phyloP scores from a whole-genome alignment of 768 basidiomycete species.

The Lactifluus subvellereus region DNA sequence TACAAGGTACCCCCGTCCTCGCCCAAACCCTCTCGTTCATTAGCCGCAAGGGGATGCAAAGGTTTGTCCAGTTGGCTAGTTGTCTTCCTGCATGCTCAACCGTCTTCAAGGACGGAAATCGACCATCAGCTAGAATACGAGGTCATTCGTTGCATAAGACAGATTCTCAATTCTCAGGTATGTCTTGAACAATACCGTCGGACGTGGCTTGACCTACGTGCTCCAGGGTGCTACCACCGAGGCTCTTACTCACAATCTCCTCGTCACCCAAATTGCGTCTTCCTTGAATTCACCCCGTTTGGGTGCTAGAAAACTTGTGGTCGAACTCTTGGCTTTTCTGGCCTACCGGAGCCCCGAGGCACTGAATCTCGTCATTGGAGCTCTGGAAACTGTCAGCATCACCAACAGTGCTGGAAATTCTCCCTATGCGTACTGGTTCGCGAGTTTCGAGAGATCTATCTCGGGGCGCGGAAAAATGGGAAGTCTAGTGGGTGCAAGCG shows the following conservation, averaged over 20 bases:
- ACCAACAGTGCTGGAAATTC: conserved; percentile 53
- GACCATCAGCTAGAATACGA: conserved; percentile 82
- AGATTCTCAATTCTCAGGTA: conserved; percentile 66
- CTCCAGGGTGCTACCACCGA: conserved; percentile 51
- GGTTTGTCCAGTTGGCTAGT: conserved; percentile 38
- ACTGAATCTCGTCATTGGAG: conserved; percentile 64
- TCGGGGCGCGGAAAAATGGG: conserved; percentile 92
- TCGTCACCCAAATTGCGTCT: conserved; percentile 75
- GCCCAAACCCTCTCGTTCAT: conserved; percentile 72
- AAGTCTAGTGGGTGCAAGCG: conserved; percentile 89
- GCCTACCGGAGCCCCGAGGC: conserved; percentile 58
- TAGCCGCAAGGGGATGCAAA: conserved; percentile 58
- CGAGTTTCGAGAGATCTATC: conserved; percentile 66
- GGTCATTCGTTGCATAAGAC: conserved; percentile 79
- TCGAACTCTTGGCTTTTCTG: conserved; percentile 74
- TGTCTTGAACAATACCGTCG: conserved; percentile 26
- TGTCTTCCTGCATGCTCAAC: background rate
- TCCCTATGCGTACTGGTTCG: conserved; percentile 86
- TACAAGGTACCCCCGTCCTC: conserved; percentile 81
- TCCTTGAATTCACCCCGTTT: conserved; percentile 79
- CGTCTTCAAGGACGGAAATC: conserved; percentile 43
- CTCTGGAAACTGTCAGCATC: conserved; percentile 66
- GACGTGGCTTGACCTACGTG: conserved; percentile 20
- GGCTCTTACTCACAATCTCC: conserved; percentile 62
- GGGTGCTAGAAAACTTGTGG: conserved; percentile 66